Base-by-base conservation (phyloP, 352 stramenopile genomes). In the Stephanocyclus meneghinianus region DNA sequence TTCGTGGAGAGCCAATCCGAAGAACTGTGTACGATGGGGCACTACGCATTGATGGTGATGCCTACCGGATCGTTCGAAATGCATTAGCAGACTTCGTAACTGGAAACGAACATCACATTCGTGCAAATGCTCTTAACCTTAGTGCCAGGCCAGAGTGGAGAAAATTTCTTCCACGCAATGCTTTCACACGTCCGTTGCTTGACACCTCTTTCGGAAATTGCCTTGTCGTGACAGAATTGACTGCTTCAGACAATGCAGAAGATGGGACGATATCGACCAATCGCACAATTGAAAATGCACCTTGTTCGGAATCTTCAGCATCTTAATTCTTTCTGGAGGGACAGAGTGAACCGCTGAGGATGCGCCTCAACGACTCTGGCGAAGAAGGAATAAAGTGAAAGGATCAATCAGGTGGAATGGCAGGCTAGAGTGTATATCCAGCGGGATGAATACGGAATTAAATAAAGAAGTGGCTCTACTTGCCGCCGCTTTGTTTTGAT, bases 1-100 rank as follows among this genome's bases (percentile, higher is more conserved):
- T 66, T 5, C 74, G 81, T 35, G 81, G 81, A 21, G 83, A 91
- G 55, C 62, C 73, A 1, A 75, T 89, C 2, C 81, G 81, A 26
- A 74, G 90, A 21, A 85, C 68, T 11, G 88, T 93, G 10, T 77
- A 90, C 51, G 72, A 87, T 74, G 84, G 84, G 21, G 88, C 88
- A 10, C 44, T 93, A 0, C 64, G 80, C 16, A 78, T 91, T 50
- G 78, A 84, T 21, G 56, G 72, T 29, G 83, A 83, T 50, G 59
- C 81, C 6, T 64, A 88, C 26, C 68, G 70, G 11, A 60, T 90
- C 11, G 75, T 90, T 0, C 48, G 69, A 4, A 55, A 86, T 66
- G 79, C 70, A 15, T 75, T 78, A 1, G 15, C 62, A 6, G 69
- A 83, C 57, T 83, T 66, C 57, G n/a, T 62, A 29, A 18, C 70